Conservation (phyloP, 768 basidiomycete species). For the Pulveroboletus frians region DNA sequence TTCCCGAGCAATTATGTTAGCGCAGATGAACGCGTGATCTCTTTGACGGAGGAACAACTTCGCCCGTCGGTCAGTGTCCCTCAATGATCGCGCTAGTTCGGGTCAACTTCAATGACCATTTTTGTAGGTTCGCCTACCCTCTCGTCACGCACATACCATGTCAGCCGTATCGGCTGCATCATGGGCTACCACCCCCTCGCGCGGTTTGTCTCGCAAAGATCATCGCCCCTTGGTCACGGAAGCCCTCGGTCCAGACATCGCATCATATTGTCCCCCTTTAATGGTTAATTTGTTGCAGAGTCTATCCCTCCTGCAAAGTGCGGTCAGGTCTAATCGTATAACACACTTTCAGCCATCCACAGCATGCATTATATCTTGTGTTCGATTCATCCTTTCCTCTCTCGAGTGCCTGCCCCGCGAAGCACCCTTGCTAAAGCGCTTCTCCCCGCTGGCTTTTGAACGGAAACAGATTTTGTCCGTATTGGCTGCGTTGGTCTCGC, state of each 20-base stretch:
- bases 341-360: slow-evolving; percentile 91
- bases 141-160: slow-evolving; percentile 45
- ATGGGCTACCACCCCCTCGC: slow-evolving; percentile 46
- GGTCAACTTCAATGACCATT: slow-evolving; percentile 3
- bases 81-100: background rate
- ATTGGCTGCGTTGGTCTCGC: slow-evolving; percentile 76
- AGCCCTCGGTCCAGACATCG: slow-evolving; percentile 44
- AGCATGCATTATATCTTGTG: slow-evolving; percentile 90
- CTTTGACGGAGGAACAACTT: slow-evolving; percentile 55
- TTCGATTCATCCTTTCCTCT: slow-evolving; percentile 78
- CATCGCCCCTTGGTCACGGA: slow-evolving; percentile 44
- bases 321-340: slow-evolving; percentile 70
- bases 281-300: slow-evolving; percentile 84
- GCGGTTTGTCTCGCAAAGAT: slow-evolving; percentile 33
- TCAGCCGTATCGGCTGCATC: slow-evolving; percentile 51
- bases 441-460: slow-evolving; percentile 64
- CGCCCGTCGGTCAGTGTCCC: slow-evolving; percentile 37
- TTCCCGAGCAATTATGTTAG: slow-evolving; percentile 97
- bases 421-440: slow-evolving; percentile 61
- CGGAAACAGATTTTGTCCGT: slow-evolving; percentile 78
- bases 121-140: slow-evolving; percentile 29
- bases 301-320: slow-evolving; percentile 78
- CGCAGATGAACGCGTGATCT: slow-evolving; percentile 46
- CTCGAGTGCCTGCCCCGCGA: slow-evolving; percentile 84
- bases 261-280: slow-evolving; percentile 68